phyloP scores from a whole-genome alignment of 1,139 yeast genomes.

The Lodderomyces theae region DNA sequence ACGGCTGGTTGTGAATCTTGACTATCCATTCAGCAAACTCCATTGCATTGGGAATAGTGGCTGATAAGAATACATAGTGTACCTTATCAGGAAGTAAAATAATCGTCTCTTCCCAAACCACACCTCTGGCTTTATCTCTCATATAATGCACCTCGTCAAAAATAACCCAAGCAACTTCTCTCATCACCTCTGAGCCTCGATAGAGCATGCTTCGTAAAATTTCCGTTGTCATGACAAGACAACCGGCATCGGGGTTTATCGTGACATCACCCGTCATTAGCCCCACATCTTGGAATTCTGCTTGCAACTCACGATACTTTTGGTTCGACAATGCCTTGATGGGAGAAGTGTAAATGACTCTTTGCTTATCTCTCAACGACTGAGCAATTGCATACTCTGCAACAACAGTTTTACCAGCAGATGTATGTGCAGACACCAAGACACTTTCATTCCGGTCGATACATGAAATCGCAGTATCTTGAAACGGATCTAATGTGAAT shows the following conservation, averaged over 20 bases:
- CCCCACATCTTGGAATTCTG: constrained; percentile 95
- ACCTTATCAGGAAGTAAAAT: constrained; percentile 94
- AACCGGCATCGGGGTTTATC: constrained; percentile 93
- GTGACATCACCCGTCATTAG: constrained; percentile 98
- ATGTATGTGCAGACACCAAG: constrained; percentile 95
- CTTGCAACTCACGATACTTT: constrained; percentile 87
- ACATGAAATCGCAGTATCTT: constrained; percentile 91
- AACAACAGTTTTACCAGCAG: constrained; percentile 98
- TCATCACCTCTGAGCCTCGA: constrained; percentile 90
- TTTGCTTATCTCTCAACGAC: constrained; percentile 82
- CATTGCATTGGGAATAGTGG: constrained; percentile 97
- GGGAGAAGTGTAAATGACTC: constrained; percentile 96
- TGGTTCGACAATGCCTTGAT: constrained; percentile 96
- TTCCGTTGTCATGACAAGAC: constrained; percentile 97
- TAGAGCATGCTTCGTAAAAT: constrained; percentile 89
- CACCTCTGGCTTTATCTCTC: constrained; percentile 96
- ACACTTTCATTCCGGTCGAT: constrained; percentile 95
- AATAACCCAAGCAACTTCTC: constrained; percentile 96
- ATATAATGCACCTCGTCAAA: constrained; percentile 96
- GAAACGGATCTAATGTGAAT: constrained; percentile 90
- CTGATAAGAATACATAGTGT: constrained; percentile 81
- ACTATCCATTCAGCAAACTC: constrained; percentile 99
- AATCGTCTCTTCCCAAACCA: constrained; percentile 98
- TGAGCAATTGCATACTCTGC: constrained; percentile 99
- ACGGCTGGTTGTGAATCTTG: constrained; percentile 90